Conservation (phyloP, 371 early-diverging fungal species). For the Syncephalastrum sp. region DNA sequence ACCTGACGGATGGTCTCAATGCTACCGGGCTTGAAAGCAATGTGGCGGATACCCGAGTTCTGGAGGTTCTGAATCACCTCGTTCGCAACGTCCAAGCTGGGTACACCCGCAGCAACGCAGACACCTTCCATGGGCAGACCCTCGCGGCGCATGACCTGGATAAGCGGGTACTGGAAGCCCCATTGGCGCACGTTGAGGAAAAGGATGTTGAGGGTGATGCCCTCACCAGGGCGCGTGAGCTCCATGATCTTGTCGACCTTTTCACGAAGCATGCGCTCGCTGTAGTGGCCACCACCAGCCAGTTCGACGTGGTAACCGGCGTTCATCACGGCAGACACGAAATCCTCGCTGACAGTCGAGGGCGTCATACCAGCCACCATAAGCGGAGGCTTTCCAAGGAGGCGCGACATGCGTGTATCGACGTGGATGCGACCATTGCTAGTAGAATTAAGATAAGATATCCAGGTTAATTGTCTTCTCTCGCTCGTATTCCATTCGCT, state of each 20-base stretch:
- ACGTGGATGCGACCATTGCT: conserved; percentile 79
- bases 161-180: conserved; percentile 94
- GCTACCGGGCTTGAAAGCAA: conserved; percentile 93
- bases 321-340: conserved; percentile 87
- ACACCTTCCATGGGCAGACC: conserved; percentile 94
- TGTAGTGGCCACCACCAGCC: conserved; percentile 96
- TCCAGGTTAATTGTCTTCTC: too few relatives aligned
- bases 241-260: conserved; percentile 82
- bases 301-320: conserved; percentile 95
- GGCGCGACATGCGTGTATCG: conserved; percentile 86
- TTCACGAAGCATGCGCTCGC: conserved; percentile 75
- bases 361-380: conserved; percentile 95
- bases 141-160: conserved; percentile 85
- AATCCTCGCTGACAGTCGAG: conserved; percentile 73
- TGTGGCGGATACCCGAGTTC: conserved; percentile 83
- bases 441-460: neutral
- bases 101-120: conserved; percentile 93
- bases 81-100: conserved; percentile 87
- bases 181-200: conserved; percentile 94
- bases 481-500: neutral
- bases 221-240: conserved; percentile 80
- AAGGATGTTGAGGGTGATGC: conserved; percentile 88
- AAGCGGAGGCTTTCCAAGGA: conserved; percentile 86
- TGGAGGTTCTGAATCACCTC: conserved; percentile 79
- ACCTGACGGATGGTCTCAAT: conserved; percentile 81